phyloP scores from a whole-genome alignment of 371 early-diverging fungal species.

The Mucor circinelloides region DNA sequence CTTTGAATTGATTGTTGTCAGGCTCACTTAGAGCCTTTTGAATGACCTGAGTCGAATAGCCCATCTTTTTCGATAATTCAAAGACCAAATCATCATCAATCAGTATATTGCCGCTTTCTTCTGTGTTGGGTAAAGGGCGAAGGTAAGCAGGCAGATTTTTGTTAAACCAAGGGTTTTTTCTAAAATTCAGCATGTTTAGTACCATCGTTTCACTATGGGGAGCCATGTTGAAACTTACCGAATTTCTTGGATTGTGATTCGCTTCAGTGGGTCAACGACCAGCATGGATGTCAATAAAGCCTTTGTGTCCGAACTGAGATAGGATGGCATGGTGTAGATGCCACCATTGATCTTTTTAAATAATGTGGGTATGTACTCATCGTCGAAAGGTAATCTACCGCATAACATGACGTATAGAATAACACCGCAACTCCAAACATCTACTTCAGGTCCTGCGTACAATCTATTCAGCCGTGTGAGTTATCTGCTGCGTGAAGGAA shows the following conservation, averaged over 20 bases:
- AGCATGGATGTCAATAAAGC: constrained; percentile 90
- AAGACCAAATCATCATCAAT: constrained; percentile 78
- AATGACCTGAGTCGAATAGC: constrained; percentile 70
- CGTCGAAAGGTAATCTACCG: constrained; percentile 98
- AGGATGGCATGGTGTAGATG: constrained; percentile 87
- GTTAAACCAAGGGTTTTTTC: constrained; percentile 91
- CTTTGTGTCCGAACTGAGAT: constrained; percentile 82
- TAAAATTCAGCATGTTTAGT: neutral
- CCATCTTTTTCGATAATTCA: constrained; percentile 87
- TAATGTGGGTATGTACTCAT: constrained; percentile 95
- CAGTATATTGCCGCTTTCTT: constrained; percentile 61
- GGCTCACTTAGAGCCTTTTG: constrained; percentile 71
- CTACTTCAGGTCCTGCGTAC: constrained; percentile 98
- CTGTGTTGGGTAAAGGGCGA: constrained; percentile 70
- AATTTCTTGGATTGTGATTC: constrained; percentile 91
- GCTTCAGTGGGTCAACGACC: constrained; percentile 94
- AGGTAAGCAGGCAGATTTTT: constrained; percentile 90
- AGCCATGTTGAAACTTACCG: constrained; percentile 39
- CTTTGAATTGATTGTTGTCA: constrained; percentile 90
- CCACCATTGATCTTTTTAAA: constrained; percentile 95
- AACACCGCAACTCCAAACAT: constrained; percentile 99
- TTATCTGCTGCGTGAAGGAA: neutral
- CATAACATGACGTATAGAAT: constrained; percentile 99
- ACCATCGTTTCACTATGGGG: neutral
- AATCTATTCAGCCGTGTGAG: constrained; percentile 37